Base-by-base conservation (phyloP, 352 stramenopile genomes). In the Phytophthora tubulina region DNA sequence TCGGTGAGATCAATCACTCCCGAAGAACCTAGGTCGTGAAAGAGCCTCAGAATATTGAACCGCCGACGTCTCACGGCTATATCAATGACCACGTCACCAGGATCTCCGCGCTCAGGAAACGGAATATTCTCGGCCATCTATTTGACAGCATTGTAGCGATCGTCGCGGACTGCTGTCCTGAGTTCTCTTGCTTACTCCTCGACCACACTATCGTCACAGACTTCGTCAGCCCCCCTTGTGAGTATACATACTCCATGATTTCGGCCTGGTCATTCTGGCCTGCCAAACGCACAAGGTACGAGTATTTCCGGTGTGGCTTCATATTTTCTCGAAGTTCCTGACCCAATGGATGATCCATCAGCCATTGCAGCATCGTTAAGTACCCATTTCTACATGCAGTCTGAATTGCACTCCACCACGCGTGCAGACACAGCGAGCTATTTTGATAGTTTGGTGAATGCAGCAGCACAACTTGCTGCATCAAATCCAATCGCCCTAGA, bases 21-120 rank as follows among this genome's bases (percentile, higher is more conserved):
- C 2, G 36, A 49, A 15, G 38, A 51, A n/a, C 27, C 54, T 3
- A 62, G 6, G 15, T 51, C 54, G 54, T 32, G 54, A 3, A 62
- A 62, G 51, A 52, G 54, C 14, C 51, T 44, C 39, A 62, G 10
- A 32, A 62, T 51, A 3, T 62, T 15, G 15, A 62, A 62, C n/a
- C 39, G 54, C 14, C 54, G 1, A 11, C 3, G 41, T 51, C 14
- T n/a, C 8, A 15, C 41, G 27, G 54, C 14, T 14, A 51, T 51
- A n/a, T 35, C 30, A 38, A 62, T 62, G 8, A 8, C 30, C 27
- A 31, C 31, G 17, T 17, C 38, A 62, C 38, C 54, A 36, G 54
- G 54, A 5, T 32, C 27, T 7, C 39, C 54, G 7, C 30, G 30
- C 6, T 62, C 30, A 15, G 33, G 58, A 53, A 65, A 57, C 33